Base-by-base conservation (phyloP, 768 basidiomycete species). In the Hortiboletus campestris region DNA sequence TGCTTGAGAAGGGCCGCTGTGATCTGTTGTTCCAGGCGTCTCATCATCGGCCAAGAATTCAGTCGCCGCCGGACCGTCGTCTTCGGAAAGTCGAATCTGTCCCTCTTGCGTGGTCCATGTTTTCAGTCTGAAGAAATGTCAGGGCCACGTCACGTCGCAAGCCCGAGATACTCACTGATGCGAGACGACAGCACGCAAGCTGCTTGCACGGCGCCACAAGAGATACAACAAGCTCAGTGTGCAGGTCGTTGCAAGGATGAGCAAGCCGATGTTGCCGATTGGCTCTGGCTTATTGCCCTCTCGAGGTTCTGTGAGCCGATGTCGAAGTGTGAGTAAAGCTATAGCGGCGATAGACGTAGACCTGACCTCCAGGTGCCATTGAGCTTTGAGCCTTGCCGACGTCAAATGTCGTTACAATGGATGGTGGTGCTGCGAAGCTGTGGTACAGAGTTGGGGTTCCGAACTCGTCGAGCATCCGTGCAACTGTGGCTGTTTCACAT, bases 61-160 rank as follows among this genome's bases (percentile, higher is more conserved):
- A 16, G 75, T 74, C n/a, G 85, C 79, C n/a, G 86, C 77, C 13
- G 87, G 87, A 0, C 85, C 84, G 50, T 88, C 85, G 59, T 89
- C 88, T 63, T 82, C 78, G 45, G 85, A 87, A 20, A 89, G 76
- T 10, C 87, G 80, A 51, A 89, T 86, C 7, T 68, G 75, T 3
- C 87, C 87, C 56, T 84, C 82, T 16, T 70, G 63, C 16, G 72
- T 69, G 2, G 76, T 75, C 68, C 85, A 79, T 7, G 80, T 81
- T 60, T 82, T 83, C 50, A 89, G 68, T 60, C 87, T 89, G 61
- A 20, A 49, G 32, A 44, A 42, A 56, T 14, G 31, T 55, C 12
- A 58, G 40, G 31, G 13, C 31, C 9, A 29, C 10, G 46, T 39
- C 35, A 32, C 6, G 9, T 38, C 34, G 22, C 12, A 19, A 38